phyloP scores from a whole-genome alignment of 495 filamentous ascomycete species.

The Cladorrhinum samala region DNA sequence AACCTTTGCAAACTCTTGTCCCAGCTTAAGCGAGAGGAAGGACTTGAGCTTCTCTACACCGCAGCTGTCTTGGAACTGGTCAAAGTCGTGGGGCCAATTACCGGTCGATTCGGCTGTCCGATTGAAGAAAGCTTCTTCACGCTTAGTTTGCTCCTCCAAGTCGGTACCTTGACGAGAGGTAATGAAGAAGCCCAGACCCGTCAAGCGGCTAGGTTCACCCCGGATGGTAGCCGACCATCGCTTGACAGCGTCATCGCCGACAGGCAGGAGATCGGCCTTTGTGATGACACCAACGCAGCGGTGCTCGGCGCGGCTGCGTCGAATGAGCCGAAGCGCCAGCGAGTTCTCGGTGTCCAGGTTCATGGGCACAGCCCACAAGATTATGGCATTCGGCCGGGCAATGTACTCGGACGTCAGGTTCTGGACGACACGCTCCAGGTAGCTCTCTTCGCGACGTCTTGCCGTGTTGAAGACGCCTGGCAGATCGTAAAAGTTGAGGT shows the following conservation, averaged over 20 bases:
- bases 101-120: slow-evolving; percentile 15
- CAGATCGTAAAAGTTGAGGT: slow-evolving; percentile 73
- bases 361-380: slow-evolving; percentile 71
- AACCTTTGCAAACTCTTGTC: slow-evolving; percentile 49
- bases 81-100: slow-evolving; percentile 45
- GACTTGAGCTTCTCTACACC: slow-evolving; percentile 53
- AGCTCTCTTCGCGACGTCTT: slow-evolving; percentile 53
- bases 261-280: slow-evolving; percentile 64
- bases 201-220: slow-evolving; percentile 41
- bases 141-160: slow-evolving; percentile 47
- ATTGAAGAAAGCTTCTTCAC: slow-evolving; percentile 57
- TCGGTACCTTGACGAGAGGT: slow-evolving; percentile 44
- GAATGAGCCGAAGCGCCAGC: slow-evolving; percentile 58
- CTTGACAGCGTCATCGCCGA: slow-evolving; percentile 29
- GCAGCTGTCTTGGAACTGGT: slow-evolving; percentile 44
- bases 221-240: slow-evolving; percentile 57
- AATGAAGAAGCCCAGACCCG: slow-evolving; percentile 62
- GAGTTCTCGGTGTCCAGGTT: slow-evolving; percentile 66
- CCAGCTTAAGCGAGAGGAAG: slow-evolving; percentile 48
- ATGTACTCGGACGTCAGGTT: slow-evolving; percentile 66
- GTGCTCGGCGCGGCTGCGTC: slow-evolving; percentile 47
- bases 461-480: slow-evolving; percentile 70
- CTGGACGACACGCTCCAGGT: slow-evolving; percentile 60
- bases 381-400: slow-evolving; percentile 54
- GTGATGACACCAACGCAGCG: slow-evolving; percentile 74